Conservation (phyloP, 2,329 filamentous ascomycete genomes). For the Colletotrichum musicola region DNA sequence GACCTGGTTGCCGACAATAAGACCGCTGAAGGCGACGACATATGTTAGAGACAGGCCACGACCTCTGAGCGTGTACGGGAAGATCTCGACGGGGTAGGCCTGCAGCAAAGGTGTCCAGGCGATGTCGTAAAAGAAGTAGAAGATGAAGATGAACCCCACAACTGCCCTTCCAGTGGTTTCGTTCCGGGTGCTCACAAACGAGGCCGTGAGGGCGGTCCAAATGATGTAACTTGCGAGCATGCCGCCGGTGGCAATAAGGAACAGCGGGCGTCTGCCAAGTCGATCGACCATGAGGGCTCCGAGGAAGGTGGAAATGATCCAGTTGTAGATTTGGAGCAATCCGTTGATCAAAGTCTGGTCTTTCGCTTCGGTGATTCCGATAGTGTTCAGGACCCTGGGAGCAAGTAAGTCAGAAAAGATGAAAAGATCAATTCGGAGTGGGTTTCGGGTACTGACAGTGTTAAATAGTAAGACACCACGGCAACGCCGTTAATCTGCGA, state of each 20-base stretch:
- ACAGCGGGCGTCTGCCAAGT: conserved; percentile 52
- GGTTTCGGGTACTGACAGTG: background rate
- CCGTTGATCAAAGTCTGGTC: conserved; percentile 57
- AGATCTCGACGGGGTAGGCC: conserved; percentile 40
- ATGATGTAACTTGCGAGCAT: conserved; percentile 44
- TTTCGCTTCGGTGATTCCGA: conserved; percentile 48
- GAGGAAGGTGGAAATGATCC: conserved; percentile 31
- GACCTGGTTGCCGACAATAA: conserved; percentile 56
- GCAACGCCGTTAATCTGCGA: conserved; percentile 48
- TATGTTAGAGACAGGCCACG: conserved; percentile 38
- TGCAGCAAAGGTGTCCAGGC: conserved; percentile 37
- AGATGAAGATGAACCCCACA: conserved; percentile 39
- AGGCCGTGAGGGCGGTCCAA: conserved; percentile 41
- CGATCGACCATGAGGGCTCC: conserved; percentile 59
- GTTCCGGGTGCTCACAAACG: conserved; percentile 11
- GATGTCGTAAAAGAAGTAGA: conserved; percentile 37
- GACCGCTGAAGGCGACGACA: conserved; percentile 39
- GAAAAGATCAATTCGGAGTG: too few relatives aligned
- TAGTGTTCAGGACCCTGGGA: conserved; percentile 47
- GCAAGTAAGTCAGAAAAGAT: background rate
- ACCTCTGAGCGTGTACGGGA: conserved; percentile 40
- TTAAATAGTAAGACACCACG: conserved; percentile 55
- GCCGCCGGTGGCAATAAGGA: conserved; percentile 54
- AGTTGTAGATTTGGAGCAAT: conserved; percentile 30
- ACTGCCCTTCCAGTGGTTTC: conserved; percentile 40